Conservation (phyloP, 768 basidiomycete genomes). For the Auricularia cornea region DNA sequence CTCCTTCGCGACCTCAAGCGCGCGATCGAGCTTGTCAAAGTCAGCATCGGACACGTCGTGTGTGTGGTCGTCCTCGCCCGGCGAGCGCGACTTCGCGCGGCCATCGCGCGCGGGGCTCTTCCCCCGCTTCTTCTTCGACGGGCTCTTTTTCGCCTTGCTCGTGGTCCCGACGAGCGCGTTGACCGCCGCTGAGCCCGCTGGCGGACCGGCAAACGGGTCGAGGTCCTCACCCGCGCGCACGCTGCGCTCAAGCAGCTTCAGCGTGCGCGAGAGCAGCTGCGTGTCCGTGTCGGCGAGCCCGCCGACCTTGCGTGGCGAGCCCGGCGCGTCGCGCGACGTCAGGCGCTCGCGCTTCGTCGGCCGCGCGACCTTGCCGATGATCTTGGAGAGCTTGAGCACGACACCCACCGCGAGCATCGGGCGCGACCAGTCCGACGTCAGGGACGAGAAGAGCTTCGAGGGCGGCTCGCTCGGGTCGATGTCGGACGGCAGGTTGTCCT, state of each 20-base stretch:
- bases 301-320: slow-evolving; percentile 33
- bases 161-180: slow-evolving; percentile 15
- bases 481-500: slow-evolving; percentile 61
- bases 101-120: slow-evolving; percentile 16
- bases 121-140: slow-evolving; percentile 36
- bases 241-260: slow-evolving; percentile 74
- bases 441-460: slow-evolving; percentile 51
- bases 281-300: slow-evolving; percentile 64
- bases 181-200: slow-evolving; percentile 20
- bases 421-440: slow-evolving; percentile 46
- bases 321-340: slow-evolving; percentile 29
- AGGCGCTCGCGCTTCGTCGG: slow-evolving; percentile 64
- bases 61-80: slow-evolving; percentile 24
- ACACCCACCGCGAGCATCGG: slow-evolving; percentile 52
- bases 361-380: slow-evolving; percentile 56
- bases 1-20: slow-evolving; percentile 57
- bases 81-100: slow-evolving; percentile 37
- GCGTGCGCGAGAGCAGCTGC: slow-evolving; percentile 47
- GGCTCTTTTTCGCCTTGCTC: slow-evolving; percentile 6
- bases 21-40: slow-evolving; percentile 41
- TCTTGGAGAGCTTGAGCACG: slow-evolving; percentile 61
- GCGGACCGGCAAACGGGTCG: slow-evolving; percentile 49
- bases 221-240: slow-evolving; percentile 68
- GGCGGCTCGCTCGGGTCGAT: slow-evolving; percentile 42
- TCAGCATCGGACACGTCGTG: slow-evolving; percentile 36